These are phyloP conservation scores for Saturnispora serradocipensis DNA, from an alignment of 805 yeast genomes.

Conservation along the genomic window DNA sequence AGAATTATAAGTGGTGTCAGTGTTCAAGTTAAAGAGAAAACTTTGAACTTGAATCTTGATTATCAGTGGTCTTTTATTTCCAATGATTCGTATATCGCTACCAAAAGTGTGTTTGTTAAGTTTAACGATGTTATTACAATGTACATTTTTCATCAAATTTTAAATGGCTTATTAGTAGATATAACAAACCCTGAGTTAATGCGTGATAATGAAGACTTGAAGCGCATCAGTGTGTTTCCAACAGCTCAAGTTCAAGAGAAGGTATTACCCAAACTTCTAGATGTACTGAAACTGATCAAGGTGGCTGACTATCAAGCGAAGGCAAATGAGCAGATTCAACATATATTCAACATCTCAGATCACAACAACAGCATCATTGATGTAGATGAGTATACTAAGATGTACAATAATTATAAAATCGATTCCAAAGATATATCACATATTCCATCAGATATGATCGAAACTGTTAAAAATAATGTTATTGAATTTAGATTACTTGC, in stretches of 20 bases:
- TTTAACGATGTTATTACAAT: constrained; percentile 24
- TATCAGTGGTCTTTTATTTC: constrained; percentile 22
- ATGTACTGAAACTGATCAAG: background rate
- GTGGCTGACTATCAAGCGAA: background rate
- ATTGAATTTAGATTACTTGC: constrained; percentile 49
- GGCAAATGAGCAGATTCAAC: background rate
- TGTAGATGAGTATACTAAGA: constrained; percentile 12
- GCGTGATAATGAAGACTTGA: background rate
- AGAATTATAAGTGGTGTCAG: constrained; percentile 6
- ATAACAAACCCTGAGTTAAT: background rate
- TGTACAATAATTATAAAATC: constrained; percentile 34
- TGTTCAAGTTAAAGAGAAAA: background rate
- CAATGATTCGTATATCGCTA: constrained; percentile 13
- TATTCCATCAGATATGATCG: constrained; percentile 45
- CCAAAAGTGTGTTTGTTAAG: constrained; percentile 18
- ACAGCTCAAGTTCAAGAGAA: background rate
- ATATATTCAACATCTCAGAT: background rate
- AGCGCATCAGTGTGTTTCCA: background rate
- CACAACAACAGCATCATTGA: background rate
- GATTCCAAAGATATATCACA: constrained; percentile 50
- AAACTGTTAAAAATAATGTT: constrained; percentile 43
- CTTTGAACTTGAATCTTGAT: constrained; percentile 4
- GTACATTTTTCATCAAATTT: constrained; percentile 14
- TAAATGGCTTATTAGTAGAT: constrained; percentile 9
- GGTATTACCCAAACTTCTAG: background rate